Percentiles rank a stretch among this genome's conserved stretches.
Conservation (phyloP, 768 basidiomycete genomes). For the Naganishia randhawae region DNA sequence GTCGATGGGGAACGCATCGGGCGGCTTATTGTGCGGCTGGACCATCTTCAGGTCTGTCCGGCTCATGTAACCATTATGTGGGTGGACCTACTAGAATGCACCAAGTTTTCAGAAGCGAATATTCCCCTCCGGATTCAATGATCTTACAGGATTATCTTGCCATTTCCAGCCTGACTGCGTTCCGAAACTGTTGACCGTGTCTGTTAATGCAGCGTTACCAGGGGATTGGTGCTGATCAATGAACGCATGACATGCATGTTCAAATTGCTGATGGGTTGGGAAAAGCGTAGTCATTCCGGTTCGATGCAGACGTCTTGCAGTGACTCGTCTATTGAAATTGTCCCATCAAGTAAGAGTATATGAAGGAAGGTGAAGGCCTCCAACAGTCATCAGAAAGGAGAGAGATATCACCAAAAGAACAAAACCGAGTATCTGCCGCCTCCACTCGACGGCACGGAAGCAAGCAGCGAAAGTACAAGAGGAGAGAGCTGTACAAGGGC, state of each 20-base stretch:
- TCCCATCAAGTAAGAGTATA: no score
- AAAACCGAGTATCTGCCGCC: no score
- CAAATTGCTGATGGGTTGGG: conserved; percentile 2
- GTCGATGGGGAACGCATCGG: neutral
- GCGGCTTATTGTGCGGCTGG: no score
- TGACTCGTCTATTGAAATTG: no score
- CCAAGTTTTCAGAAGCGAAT: neutral
- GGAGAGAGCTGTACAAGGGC: no score
- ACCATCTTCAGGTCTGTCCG: neutral
- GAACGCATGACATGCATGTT: neutral
- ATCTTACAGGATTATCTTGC: conserved; percentile 5
- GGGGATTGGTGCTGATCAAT: neutral
- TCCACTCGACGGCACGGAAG: no score
- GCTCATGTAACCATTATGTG: conserved; percentile 1
- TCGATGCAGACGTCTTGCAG: neutral
- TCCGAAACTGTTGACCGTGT: neutral
- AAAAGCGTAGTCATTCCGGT: neutral
- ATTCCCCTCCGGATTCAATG: neutral
- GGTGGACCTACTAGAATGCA: neutral
- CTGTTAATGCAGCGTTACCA: no score
- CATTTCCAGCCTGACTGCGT: conserved; percentile 1
- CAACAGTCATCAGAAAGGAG: no score
- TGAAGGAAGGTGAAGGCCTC: no score
- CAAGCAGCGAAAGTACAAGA: no score
- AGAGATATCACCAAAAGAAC: no score